Conservation (phyloP, 257 asterid genomes). For the Plantago major region DNA sequence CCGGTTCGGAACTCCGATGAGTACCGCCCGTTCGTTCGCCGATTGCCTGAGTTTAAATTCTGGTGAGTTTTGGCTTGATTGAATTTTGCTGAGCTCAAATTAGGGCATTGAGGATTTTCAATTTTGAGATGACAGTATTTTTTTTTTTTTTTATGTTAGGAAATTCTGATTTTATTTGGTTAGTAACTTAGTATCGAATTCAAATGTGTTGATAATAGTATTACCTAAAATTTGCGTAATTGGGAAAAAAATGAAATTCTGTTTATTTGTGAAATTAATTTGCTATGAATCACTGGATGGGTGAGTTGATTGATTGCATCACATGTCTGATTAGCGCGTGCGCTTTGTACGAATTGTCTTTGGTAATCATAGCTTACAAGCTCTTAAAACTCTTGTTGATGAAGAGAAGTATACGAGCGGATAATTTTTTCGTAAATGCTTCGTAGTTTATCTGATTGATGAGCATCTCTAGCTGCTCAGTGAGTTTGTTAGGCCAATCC, state of each 20-base stretch:
- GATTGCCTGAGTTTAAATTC: slow-evolving; percentile 55
- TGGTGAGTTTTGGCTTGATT: slow-evolving; percentile 31
- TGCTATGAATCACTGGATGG: neutral
- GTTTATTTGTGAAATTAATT: neutral
- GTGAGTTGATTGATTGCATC: no score
- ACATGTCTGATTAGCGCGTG: no score
- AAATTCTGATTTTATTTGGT: neutral
- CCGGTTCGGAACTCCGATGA: slow-evolving; percentile 51
- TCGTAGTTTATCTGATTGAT: no score
- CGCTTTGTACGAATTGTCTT: no score
- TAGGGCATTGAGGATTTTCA: slow-evolving; percentile 5
- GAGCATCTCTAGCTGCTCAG: no score
- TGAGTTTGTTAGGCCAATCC: no score
- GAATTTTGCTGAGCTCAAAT: neutral
- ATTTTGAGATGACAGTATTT: neutral
- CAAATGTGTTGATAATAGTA: neutral
- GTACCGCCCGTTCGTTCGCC: slow-evolving; percentile 62
- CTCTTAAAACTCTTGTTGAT: no score
- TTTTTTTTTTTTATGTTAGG: neutral
- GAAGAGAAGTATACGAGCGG: no score
- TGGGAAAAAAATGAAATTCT: no score
- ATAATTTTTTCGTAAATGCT: no score
- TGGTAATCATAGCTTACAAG: no score
- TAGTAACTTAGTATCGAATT: neutral
- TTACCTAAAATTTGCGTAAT: neutral